phyloP scores from a whole-genome alignment of 2,329 filamentous ascomycete genomes.

The Chaetomium strumarium region DNA sequence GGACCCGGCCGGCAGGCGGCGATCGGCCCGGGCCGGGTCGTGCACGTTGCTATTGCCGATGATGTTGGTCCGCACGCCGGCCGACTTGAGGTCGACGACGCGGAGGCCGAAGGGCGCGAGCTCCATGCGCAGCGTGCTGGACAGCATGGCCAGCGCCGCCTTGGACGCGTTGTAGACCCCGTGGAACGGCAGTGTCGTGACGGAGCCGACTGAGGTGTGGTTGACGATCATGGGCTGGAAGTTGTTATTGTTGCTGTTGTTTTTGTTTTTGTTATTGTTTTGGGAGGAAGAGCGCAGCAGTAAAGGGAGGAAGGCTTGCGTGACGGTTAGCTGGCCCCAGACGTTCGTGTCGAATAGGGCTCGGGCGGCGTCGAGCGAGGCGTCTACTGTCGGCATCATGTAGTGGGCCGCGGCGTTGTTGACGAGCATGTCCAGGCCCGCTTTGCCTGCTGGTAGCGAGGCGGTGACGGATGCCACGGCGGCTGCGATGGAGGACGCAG shows the following conservation, averaged over 20 bases:
- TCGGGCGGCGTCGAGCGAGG: slow-evolving; percentile 28
- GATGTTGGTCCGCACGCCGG: slow-evolving; percentile 30
- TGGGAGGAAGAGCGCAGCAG: slow-evolving; percentile 24
- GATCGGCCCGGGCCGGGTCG: background rate
- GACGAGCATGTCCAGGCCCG: slow-evolving; percentile 38
- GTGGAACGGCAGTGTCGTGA: slow-evolving; percentile 32
- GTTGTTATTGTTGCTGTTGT: no score
- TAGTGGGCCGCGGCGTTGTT: slow-evolving; percentile 38
- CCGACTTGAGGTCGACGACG: slow-evolving; percentile 32
- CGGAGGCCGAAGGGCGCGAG: slow-evolving; percentile 32
- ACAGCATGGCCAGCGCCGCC: slow-evolving; percentile 35
- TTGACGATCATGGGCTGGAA: slow-evolving; percentile 33
- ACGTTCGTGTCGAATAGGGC: slow-evolving; percentile 31
- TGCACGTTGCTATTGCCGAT: slow-evolving; percentile 21
- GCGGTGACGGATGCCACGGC: slow-evolving; percentile 30
- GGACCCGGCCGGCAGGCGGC: slow-evolving; percentile 23
- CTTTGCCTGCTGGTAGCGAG: slow-evolving; percentile 27
- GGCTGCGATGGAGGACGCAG: slow-evolving; percentile 28
- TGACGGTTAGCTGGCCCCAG: slow-evolving; percentile 35
- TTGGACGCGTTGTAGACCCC: slow-evolving; percentile 40
- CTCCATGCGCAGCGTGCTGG: slow-evolving; percentile 37
- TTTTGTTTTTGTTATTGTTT: no score
- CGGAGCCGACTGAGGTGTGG: slow-evolving; percentile 32
- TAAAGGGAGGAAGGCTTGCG: slow-evolving; percentile 35
- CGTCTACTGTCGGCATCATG: slow-evolving; percentile 31